Base-by-base conservation (phyloP, 2,329 filamentous ascomycete genomes). In the Karstenula rhodostoma region DNA sequence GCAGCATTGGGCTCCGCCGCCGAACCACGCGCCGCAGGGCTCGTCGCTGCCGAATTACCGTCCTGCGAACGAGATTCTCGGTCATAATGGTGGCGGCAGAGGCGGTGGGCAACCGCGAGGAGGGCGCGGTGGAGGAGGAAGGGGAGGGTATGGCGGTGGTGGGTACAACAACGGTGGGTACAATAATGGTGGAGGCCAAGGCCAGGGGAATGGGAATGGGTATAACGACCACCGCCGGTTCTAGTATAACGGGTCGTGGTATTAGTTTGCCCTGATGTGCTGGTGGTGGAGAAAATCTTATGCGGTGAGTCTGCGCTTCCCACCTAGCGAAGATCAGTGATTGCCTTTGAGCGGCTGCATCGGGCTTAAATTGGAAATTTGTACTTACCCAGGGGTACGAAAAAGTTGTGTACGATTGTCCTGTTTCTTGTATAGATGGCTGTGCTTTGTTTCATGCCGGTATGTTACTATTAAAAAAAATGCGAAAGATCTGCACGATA, bases 1-100 rank as follows among this genome's bases (percentile, higher is more conserved):
- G 63, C 63, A 15, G 48, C 63, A 17, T 53, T 72, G 72, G 61
- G 68, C 9, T 66, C 69, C 15, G 66, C 69, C 9, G n/a, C 56
- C 56, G 9, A 44, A 27, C 22, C 10, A 46, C 8, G 23, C 49
- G 23, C 3, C 33, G 35, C 49, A 52, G 19, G 17, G 22, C 33
- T 52, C 49, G 22, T 52, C 49, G n/a, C 49, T 52, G 22, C 49
- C 49, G 5, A 40, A 27, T 15, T 52, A 52, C 33, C 49, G 49
- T 9, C 49, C 49, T 27, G 33, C 49, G 33, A 40, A 52, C 22
- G 49, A 52, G 13, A 52, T 52, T 10, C 13, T 52, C 22, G 49
- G 49, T 7, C 35, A 54, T 15, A 52, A 42, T n/a, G 49, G 32
- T 27, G 49, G 49, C 4, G 48, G 48, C 9, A 22, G 48, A 35